phyloP scores from a whole-genome alignment of 2,329 filamentous ascomycete genomes.

The Penicillium hordei region DNA sequence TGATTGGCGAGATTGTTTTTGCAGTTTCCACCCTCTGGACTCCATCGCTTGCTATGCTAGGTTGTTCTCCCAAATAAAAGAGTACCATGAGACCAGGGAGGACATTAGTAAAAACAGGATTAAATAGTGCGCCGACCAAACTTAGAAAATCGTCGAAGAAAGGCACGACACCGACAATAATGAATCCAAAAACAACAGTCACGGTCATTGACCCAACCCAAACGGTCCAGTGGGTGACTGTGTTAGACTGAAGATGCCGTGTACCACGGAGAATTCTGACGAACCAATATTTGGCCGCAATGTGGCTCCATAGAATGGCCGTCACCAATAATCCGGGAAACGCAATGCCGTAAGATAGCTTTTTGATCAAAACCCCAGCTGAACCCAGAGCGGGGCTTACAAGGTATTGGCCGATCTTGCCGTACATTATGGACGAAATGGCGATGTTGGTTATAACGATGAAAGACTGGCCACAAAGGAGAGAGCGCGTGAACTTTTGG shows the following conservation, averaged over 20 bases:
- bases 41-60: no score
- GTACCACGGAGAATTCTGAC: not conserved
- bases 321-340: not conserved
- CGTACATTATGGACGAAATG: not conserved
- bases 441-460: not conserved
- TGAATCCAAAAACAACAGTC: not conserved
- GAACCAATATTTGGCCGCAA: not conserved
- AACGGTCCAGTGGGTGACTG: not conserved
- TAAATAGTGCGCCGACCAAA: not conserved
- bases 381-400: not conserved
- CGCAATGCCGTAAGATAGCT: not conserved
- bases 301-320: not conserved
- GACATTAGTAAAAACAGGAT: not conserved
- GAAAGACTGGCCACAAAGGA: not conserved
- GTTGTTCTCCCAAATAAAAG: not conserved
- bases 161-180: not conserved
- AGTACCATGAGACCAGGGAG: not conserved
- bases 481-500: not conserved
- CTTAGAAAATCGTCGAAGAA: not conserved
- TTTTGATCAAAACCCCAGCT: not conserved
- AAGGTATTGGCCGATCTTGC: not conserved
- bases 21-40: no score
- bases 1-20: no score
- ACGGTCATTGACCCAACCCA: not conserved
- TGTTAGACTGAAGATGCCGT: not conserved